Conservation (phyloP, 1,284 basidiomycete genomes). For the Heterobasidion occidentale region DNA sequence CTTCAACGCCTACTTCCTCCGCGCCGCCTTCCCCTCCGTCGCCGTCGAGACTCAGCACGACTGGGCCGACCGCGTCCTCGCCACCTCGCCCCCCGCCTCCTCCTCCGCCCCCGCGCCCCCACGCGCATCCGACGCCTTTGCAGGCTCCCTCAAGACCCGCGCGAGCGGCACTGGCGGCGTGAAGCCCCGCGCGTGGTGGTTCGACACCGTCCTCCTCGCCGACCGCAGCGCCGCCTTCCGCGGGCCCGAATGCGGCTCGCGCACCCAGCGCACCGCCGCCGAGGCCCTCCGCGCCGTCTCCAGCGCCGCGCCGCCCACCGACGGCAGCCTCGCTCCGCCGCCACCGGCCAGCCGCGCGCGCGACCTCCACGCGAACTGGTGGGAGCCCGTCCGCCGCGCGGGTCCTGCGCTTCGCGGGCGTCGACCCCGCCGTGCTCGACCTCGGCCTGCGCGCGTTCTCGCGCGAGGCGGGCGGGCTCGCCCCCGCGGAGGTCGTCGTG, state of each 20-base stretch:
- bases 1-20: constrained; percentile 67
- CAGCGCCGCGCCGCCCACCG: background rate
- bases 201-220: constrained; percentile 55
- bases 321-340: background rate
- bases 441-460: background rate
- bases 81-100: constrained; percentile 15
- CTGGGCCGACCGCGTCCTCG: constrained; percentile 54
- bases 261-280: constrained; percentile 61
- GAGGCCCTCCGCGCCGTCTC: constrained; percentile 32
- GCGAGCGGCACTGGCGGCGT: constrained; percentile 10
- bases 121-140: constrained; percentile 10
- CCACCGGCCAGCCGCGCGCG: background rate
- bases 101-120: background rate
- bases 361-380: constrained; percentile 37
- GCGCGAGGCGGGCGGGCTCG: constrained; percentile 18
- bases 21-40: constrained; percentile 69
- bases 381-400: constrained; percentile 56
- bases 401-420: constrained; percentile 57
- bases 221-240: constrained; percentile 73
- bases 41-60: constrained; percentile 61
- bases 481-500: constrained; percentile 47
- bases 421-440: constrained; percentile 18
- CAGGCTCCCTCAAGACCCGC: background rate
- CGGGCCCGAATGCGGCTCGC: constrained; percentile 49
- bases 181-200: constrained; percentile 35